These are phyloP conservation scores for Alternaria sp. DNA, from an alignment of 2,329 filamentous ascomycete genomes.

Conservation along the genomic window DNA sequence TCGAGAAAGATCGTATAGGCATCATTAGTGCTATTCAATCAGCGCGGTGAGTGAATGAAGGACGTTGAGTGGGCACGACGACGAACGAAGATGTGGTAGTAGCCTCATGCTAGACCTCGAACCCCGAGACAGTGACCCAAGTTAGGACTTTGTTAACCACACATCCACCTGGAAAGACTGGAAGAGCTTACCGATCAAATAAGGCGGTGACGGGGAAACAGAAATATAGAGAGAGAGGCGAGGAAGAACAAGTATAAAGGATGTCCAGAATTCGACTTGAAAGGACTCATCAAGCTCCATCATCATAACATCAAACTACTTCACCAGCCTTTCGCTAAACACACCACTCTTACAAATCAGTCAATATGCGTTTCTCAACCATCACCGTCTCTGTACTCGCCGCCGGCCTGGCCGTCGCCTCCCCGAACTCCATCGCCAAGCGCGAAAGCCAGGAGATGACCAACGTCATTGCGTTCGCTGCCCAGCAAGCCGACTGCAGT, in stretches of 20 bases:
- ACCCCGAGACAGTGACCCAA: slow-evolving; percentile 1
- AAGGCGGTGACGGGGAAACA: neutral
- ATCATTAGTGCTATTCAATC: neutral
- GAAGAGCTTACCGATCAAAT: neutral
- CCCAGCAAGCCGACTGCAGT: slow-evolving; percentile 13
- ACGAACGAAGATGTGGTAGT: neutral
- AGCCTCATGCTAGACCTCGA: neutral
- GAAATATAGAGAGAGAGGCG: neutral
- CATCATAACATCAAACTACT: slow-evolving; percentile 11
- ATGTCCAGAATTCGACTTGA: neutral
- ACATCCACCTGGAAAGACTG: neutral
- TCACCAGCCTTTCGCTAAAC: neutral
- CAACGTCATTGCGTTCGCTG: slow-evolving; percentile 14
- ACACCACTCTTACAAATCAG: neutral
- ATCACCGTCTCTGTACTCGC: slow-evolving; percentile 15
- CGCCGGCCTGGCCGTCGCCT: slow-evolving; percentile 13
- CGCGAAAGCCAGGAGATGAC: slow-evolving; percentile 16
- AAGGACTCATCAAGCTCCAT: slow-evolving; percentile 6
- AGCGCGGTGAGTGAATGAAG: neutral
- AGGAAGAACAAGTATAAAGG: slow-evolving; percentile 11
- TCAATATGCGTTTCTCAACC: slow-evolving; percentile 21
- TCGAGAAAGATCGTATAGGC: neutral
- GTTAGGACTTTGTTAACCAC: neutral
- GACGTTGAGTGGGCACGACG: slow-evolving; percentile 1
- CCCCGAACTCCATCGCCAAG: slow-evolving; percentile 14